These are phyloP conservation scores for Alternaria postmessia DNA, from an alignment of 2,329 filamentous ascomycete species.

Conservation along the genomic window DNA sequence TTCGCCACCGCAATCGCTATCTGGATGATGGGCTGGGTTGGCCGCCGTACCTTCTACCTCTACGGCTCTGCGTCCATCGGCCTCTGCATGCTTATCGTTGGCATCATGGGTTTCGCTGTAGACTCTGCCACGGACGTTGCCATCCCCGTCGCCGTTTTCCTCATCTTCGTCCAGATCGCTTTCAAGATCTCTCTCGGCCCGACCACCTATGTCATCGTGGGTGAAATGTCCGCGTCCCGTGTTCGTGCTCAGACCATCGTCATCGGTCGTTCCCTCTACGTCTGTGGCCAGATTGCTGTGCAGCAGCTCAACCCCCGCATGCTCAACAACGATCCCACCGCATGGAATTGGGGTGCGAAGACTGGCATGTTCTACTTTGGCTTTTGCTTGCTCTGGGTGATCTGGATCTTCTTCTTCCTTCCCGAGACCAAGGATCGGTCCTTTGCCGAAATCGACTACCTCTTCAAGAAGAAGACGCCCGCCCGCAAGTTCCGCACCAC, in stretches of 20 bases:
- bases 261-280: constrained; percentile 63
- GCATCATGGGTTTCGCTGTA: constrained; percentile 22
- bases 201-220: constrained; percentile 83
- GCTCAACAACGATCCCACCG: constrained; percentile 20
- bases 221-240: constrained; percentile 80
- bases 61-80: constrained; percentile 20
- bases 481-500: constrained; percentile 19
- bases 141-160: constrained; percentile 23
- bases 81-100: constrained; percentile 9
- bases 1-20: constrained; percentile 79
- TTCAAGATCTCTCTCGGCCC: constrained; percentile 68
- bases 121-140: constrained; percentile 17
- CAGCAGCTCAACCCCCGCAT: constrained; percentile 23
- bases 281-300: constrained; percentile 42
- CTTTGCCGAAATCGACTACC: constrained; percentile 51
- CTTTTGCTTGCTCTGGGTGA: constrained; percentile 28
- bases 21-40: constrained; percentile 78
- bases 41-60: constrained; percentile 64
- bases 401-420: constrained; percentile 47
- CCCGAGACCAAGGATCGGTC: constrained; percentile 50
- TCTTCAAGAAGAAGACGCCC: constrained; percentile 43
- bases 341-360: constrained; percentile 22
- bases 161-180: constrained; percentile 25
- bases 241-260: constrained; percentile 89
- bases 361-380: constrained; percentile 22